phyloP scores from a whole-genome alignment of 306 rosid species.

The Hippophae rhamnoides region DNA sequence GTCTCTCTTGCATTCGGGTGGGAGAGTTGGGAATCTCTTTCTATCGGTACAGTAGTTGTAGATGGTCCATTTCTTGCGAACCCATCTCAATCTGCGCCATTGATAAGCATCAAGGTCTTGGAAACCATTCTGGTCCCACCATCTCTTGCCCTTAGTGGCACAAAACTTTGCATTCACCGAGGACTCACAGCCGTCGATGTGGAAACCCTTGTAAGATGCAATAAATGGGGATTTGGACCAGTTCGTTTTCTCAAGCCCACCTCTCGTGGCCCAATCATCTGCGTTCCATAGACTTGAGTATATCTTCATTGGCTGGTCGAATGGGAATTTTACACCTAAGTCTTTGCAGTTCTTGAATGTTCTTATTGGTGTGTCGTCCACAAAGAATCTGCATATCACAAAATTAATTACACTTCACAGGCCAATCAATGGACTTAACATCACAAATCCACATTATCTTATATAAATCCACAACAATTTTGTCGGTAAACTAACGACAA shows the following conservation, averaged over 20 bases:
- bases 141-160: slow-evolving; percentile 50
- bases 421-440: too few species aligned
- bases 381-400: slow-evolving; percentile 36
- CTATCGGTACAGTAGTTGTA: neutral
- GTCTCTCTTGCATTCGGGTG: too few species aligned
- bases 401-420: neutral
- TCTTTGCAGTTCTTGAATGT: slow-evolving; percentile 78
- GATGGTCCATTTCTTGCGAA: neutral
- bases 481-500: too few species aligned
- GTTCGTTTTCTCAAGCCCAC: slow-evolving; percentile 76
- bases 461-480: too few species aligned
- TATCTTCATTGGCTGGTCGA: slow-evolving; percentile 70
- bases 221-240: slow-evolving; percentile 81
- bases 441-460: too few species aligned
- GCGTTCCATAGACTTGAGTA: slow-evolving; percentile 87
- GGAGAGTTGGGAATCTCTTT: too few species aligned
- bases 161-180: slow-evolving; percentile 60
- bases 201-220: slow-evolving; percentile 58
- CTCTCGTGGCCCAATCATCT: slow-evolving; percentile 87
- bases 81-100: neutral
- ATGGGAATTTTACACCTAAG: slow-evolving; percentile 63
- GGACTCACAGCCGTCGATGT: slow-evolving; percentile 75
- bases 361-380: slow-evolving; percentile 63
- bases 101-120: neutral
- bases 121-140: slow-evolving; percentile 56